Conservation (phyloP, 495 filamentous ascomycete genomes). For the Diplogelasinospora grovesii region DNA sequence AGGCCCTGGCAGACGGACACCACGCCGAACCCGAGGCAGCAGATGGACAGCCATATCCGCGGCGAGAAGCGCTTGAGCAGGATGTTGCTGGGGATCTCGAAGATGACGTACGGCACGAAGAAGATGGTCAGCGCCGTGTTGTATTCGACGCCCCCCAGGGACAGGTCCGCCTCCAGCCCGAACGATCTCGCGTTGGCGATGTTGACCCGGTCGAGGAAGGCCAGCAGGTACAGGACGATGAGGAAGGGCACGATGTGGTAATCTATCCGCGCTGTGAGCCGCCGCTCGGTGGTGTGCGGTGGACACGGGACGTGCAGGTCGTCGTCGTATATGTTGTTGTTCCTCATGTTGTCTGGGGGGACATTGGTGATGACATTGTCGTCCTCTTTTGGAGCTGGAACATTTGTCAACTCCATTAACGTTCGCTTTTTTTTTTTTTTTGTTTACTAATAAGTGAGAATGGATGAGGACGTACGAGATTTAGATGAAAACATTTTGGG, state of each 20-base stretch:
- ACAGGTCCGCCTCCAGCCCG: conserved; percentile 57
- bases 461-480: too few relatives aligned
- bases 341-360: too few relatives aligned
- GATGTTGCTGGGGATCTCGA: conserved; percentile 87
- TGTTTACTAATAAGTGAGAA: too few relatives aligned
- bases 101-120: conserved; percentile 85
- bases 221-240: conserved; percentile 75
- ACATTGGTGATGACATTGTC: too few relatives aligned
- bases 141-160: conserved; percentile 53
- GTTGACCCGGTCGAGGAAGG: conserved; percentile 79
- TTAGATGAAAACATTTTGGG: too few relatives aligned
- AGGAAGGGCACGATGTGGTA: conserved; percentile 73
- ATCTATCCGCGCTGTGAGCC: conserved; percentile 71
- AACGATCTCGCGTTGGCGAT: conserved; percentile 61
- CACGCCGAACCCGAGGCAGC: conserved; percentile 80
- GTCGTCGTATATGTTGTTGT: too few relatives aligned
- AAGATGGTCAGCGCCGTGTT: conserved; percentile 82
- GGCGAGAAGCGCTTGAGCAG: conserved; percentile 76
- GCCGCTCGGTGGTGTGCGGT: conserved; percentile 47
- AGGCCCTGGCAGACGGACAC: conserved; percentile 74
- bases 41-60: conserved; percentile 70
- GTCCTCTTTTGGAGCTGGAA: too few relatives aligned
- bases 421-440: too few relatives aligned
- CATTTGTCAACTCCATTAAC: too few relatives aligned
- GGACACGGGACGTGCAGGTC: conserved; percentile 13